Evolutionary conservation across 2,329 filamentous ascomycete genomes (phyloP).

Genomic region (Cordyceps farinosa): DNA sequence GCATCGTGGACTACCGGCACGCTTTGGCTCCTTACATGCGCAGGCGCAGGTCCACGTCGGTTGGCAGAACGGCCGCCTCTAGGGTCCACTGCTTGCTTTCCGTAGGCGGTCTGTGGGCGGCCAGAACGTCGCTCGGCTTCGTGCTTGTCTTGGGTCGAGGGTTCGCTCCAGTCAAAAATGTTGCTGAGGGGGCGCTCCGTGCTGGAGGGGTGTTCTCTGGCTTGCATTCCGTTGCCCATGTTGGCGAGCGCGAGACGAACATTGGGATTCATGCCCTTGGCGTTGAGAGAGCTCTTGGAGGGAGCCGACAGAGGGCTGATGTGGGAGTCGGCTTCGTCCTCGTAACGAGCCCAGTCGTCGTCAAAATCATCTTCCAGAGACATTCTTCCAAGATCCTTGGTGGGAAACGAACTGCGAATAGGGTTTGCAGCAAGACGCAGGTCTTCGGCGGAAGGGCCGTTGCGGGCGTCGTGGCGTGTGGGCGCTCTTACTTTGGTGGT

Average conservation of each 20-base stretch:
- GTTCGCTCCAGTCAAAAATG: constrained; percentile 76
- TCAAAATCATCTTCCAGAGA: constrained; percentile 62
- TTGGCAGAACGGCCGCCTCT: constrained; percentile 65
- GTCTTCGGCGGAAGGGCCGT: constrained; percentile 21
- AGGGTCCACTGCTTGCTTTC: constrained; percentile 67
- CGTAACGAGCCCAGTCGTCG: constrained; percentile 60
- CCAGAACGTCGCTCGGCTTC: constrained; percentile 56
- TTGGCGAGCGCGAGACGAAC: constrained; percentile 53
- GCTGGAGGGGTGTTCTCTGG: constrained; percentile 20
- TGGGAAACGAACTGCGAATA: constrained; percentile 32
- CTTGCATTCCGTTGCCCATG: constrained; percentile 41
- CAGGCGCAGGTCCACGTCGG: constrained; percentile 64
- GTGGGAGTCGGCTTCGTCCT: constrained; percentile 51
- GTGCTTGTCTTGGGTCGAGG: constrained; percentile 57
- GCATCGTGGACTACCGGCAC: constrained; percentile 68
- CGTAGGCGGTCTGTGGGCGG: constrained; percentile 71
- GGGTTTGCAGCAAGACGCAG: constrained; percentile 16
- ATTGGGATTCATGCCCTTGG: constrained; percentile 50
- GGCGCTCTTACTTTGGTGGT: constrained; percentile 25
- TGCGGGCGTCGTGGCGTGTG: constrained; percentile 21
- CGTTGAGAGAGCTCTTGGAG: constrained; percentile 50
- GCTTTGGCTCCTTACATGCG: constrained; percentile 76
- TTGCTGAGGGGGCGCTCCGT: constrained; percentile 59
- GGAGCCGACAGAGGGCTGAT: constrained; percentile 58
- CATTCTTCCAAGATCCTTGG: constrained; percentile 45